phyloP scores from a whole-genome alignment of 2,329 filamentous ascomycete species.

The Talaromyces sp. region DNA sequence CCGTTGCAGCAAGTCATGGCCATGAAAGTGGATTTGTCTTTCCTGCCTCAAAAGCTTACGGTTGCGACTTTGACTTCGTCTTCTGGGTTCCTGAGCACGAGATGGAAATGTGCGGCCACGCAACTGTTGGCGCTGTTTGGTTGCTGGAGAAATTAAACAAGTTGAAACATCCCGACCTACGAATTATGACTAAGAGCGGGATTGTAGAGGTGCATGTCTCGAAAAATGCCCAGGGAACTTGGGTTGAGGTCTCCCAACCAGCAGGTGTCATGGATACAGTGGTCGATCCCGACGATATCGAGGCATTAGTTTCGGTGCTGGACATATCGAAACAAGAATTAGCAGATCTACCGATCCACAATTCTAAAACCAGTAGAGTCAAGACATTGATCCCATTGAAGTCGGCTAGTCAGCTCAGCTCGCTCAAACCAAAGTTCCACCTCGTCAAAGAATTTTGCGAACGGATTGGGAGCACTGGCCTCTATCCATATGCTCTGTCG shows the following conservation, averaged over 20 bases:
- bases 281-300: not conserved
- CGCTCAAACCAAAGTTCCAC: not conserved
- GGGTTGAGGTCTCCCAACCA: not conserved
- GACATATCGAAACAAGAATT: not conserved
- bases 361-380: not conserved
- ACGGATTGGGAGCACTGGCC: not conserved
- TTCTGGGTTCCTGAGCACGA: slow-evolving; percentile 2
- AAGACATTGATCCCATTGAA: not conserved
- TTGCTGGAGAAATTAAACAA: slow-evolving; percentile 9
- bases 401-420: not conserved
- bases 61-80: not conserved
- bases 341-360: not conserved
- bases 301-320: not conserved
- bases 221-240: not conserved
- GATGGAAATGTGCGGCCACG: slow-evolving; percentile 17
- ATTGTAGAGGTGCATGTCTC: not conserved
- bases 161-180: not conserved
- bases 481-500: slow-evolving; percentile 3
- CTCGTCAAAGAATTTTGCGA: not conserved
- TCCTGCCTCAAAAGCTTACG: not conserved
- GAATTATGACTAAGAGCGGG: not conserved
- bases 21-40: slow-evolving; percentile 2
- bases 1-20: not conserved
- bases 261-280: not conserved
- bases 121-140: slow-evolving; percentile 15